Evolutionary conservation across 2,329 filamentous ascomycete species (phyloP), one percentile per base, ranked within the genome.

Genomic region (Diplodia intermedia): DNA sequence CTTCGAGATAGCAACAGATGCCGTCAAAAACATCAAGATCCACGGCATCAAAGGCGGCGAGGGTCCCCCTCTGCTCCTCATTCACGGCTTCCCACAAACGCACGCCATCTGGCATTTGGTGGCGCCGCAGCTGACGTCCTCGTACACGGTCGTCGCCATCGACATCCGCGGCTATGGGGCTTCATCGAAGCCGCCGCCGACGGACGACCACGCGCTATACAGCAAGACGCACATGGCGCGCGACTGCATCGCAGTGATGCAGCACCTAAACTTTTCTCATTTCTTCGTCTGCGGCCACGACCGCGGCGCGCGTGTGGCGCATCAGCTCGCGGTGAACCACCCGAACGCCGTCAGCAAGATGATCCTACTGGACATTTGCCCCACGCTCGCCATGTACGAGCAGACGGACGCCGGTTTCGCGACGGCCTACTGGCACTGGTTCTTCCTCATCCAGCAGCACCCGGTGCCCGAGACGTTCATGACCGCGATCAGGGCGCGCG

Each of bases 351-450:
- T 86, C 0, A 69, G 72, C 20, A 83, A 55, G 36, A 38, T 40
- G 9, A 36, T 69, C 1, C 31, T 67, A 23, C 68, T 86, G 1
- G 85, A 87, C 68, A 86, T 88, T 53, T 84, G 82, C 50, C 86
- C 86, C 2, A 88, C 85, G 0, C 79, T 85, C 12, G 80, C 80
- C 6, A 87, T 87, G 82, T 88, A 83, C 76, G 76, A 77, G 60
- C 75, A 80, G 18, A 81, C 81, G 3, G 71, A 81, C 63, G 71
- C 79, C 4, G 74, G 75, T 0, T 83, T 86, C 69, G 83, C 84
- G 0, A 78, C 78, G 33, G 79, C 80, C 0, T 88, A 87, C 73
- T 88, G 84, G 71, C 86, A 88, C 75, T 88, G 86, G 86, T 86
- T 86, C 65, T 84, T 88, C 70, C 79, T 88, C 23, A 84, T 86